Evolutionary conservation across 2,329 filamentous ascomycete genomes (phyloP), one percentile per base, ranked within the genome.

Genomic region (Pochonia chlamydosporia): DNA sequence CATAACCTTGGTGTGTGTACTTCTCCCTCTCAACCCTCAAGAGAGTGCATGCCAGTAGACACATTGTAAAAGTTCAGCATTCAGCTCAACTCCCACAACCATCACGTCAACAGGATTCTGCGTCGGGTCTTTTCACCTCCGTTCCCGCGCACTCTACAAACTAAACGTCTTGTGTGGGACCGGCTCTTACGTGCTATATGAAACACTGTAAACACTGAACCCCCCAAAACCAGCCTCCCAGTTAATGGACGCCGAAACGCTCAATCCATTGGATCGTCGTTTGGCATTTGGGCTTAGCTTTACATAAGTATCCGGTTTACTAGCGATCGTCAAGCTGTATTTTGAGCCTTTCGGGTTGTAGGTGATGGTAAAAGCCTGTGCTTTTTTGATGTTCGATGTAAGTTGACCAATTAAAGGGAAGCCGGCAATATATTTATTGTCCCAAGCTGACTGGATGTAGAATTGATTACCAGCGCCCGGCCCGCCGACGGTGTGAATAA

Each of bases 401-500:
- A 58, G 50, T 21, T 37, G 23, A 26, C 54, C 52, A 10, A 46
- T 13, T 9, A 37, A 5, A 7, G 31, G 41, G 10, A 5, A 8
- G 87, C 71, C 93, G 3, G 49, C 37, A 41, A 58, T 49, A 24
- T 49, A 64, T 48, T 52, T 48, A 43, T 54, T 49, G 49, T 63
- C 56, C 7, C 51, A 18, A 26, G 59, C 62, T 18, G 59, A 63
- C 23, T 55, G 54, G 10, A 65, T 26, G 36, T 47, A 46, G 25
- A 56, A 58, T 3, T 37, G 7, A 33, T 53, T 54, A 43, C 56
- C n/a, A 36, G 58, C 52, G 39, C 55, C n/a, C 25, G 59, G 59
- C 25, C 53, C 57, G 31, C 55, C 53, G 13, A 58, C 48, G 14
- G 69, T 64, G 51, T 76, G 71, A 4, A 76, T 58, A 1, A 77